Conservation (phyloP, 2,329 filamentous ascomycete genomes). For the Exophiala bonariae region DNA sequence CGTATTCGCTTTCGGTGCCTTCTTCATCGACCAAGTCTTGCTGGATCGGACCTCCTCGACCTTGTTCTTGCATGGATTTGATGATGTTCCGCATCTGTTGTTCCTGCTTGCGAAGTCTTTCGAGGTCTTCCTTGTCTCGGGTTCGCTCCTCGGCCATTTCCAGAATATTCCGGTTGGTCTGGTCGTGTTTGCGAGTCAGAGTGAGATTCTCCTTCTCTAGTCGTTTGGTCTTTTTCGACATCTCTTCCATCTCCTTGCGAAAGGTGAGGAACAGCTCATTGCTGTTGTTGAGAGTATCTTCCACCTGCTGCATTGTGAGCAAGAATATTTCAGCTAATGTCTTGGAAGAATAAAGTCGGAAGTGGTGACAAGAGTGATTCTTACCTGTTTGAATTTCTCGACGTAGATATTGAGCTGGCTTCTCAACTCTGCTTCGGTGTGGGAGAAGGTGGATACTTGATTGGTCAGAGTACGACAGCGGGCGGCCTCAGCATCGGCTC, state of each 20-base stretch:
- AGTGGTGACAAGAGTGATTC: conserved; percentile 34
- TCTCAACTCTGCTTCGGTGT: conserved; percentile 89
- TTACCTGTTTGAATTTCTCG: conserved; percentile 99
- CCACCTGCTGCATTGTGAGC: conserved; percentile 65
- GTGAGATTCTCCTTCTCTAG: conserved; percentile 94
- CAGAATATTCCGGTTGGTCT: conserved; percentile 90
- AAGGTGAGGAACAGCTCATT: conserved; percentile 97
- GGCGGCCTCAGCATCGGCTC: conserved; percentile 75
- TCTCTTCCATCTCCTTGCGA: conserved; percentile 98
- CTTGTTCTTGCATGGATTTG: conserved; percentile 93
- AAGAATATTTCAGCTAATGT: conserved; percentile 25
- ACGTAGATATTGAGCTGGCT: conserved; percentile 98
- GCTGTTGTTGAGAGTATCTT: conserved; percentile 97
- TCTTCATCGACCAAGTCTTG: conserved; percentile 55
- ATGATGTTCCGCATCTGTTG: conserved; percentile 92
- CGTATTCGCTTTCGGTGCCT: conserved; percentile 51
- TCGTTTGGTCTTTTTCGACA: conserved; percentile 98
- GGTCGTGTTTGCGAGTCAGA: conserved; percentile 87
- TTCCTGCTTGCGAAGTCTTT: conserved; percentile 79
- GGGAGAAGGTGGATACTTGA: conserved; percentile 92
- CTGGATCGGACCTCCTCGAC: conserved; percentile 66
- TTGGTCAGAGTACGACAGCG: conserved; percentile 82
- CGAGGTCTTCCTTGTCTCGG: conserved; percentile 71
- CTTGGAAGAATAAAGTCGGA: conserved; percentile 28
- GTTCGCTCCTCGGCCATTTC: conserved; percentile 95